Conservation (phyloP, 2,329 filamentous ascomycete species). For the Cordyceps javanica region DNA sequence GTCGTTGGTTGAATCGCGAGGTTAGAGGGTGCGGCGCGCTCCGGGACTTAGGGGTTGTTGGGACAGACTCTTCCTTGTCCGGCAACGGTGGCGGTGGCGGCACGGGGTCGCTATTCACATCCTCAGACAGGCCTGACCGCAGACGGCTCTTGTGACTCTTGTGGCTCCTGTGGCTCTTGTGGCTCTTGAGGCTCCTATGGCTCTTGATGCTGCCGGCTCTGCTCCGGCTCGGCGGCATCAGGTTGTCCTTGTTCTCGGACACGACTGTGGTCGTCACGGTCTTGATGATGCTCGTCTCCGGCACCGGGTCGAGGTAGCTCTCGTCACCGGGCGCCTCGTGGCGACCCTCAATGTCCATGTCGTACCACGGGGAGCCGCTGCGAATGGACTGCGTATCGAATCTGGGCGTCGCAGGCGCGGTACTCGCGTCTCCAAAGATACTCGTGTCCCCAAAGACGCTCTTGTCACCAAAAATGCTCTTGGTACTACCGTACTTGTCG, state of each 20-base stretch:
- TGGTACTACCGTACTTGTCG: constrained; percentile 9
- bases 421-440: background rate
- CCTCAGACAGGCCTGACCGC: background rate
- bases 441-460: background rate
- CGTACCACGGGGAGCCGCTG: background rate
- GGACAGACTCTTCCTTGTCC: background rate
- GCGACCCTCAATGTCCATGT: constrained; percentile 1
- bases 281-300: constrained; percentile 8
- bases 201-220: background rate
- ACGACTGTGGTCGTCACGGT: constrained; percentile 7
- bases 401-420: background rate
- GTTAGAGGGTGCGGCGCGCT: background rate
- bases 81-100: background rate
- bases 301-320: background rate
- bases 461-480: background rate
- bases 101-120: background rate
- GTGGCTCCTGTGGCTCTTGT: background rate
- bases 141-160: background rate
- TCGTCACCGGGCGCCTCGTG: constrained; percentile 4
- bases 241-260: background rate
- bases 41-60: background rate
- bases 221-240: background rate
- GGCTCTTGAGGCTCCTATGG: background rate
- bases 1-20: constrained; percentile 1
- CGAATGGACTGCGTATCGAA: background rate